Evolutionary conservation across 2,329 filamentous ascomycete genomes (phyloP), one percentile per base, ranked within the genome.

Genomic region (Trichoderma sp.): DNA sequence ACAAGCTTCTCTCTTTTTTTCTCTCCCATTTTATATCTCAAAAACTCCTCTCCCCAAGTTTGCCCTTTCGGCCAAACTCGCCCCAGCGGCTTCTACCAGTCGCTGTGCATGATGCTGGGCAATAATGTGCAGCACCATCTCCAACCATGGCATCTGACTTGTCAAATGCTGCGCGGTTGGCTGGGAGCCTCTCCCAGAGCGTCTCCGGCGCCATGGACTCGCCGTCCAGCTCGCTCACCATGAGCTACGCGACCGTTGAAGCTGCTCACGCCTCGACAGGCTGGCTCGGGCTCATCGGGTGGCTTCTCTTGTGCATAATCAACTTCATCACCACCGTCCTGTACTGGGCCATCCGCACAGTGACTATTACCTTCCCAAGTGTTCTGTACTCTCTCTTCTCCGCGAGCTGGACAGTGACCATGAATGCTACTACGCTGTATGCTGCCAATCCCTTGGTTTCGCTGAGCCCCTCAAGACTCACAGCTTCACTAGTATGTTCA

Each of bases 391-490:
- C 91, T 6, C 85, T 97, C 73, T 93, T 97, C 78, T 97, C 94
- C 6, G 95, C 94, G 74, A 98, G 93, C 81, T 85, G 97, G 85
- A 99, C 96, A 0, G 93, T 99, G 78, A 99, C 96, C 12, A 97
- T 99, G 95, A 98, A 98, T 80, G 95, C 96, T 76, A 98, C 95
- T 23, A 99, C 96, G 20, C 82, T 99, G 90, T 97, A 89, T 79
- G 90, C 63, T 68, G 53, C 61, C 63, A 61, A 62, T 47, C 65
- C 65, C 59, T 26, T 58, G 62, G 30, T 64, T 30, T 34, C 39
- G 58, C 53, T 47, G n/a, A 23, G 32, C 28, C 67, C 50, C 67
- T 53, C 64, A 53, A 70, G 68, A 72, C 75, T 77, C 70, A 76
- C 71, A 28, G 57, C 28, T 66, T 68, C 39, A 74, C 17, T 73